phyloP scores from a whole-genome alignment of 352 stramenopile genomes.

The Globisporangium echinulatum region DNA sequence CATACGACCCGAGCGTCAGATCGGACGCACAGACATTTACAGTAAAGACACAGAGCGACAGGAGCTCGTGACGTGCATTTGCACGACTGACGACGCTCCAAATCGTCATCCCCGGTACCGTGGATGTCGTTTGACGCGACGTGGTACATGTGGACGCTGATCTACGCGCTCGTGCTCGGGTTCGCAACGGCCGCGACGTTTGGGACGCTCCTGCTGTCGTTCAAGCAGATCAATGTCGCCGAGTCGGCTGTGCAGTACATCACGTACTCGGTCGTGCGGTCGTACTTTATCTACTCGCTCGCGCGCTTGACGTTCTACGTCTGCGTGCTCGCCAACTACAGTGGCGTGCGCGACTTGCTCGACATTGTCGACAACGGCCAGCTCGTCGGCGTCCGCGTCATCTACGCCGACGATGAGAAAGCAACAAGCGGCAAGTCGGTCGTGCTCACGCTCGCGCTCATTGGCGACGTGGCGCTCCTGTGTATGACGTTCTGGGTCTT shows the following conservation, averaged over 20 bases:
- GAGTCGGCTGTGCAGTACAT: slow-evolving; percentile 67
- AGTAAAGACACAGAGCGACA: no score
- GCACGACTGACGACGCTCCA: no score
- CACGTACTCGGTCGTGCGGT: slow-evolving; percentile 54
- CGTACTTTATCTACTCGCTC: slow-evolving; percentile 60
- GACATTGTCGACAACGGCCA: slow-evolving; percentile 42
- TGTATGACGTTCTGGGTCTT: slow-evolving; percentile 62
- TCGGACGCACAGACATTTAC: no score
- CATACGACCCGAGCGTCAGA: no score
- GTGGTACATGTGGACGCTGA: slow-evolving; percentile 49
- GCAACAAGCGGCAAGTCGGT: slow-evolving; percentile 26
- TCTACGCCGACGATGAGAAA: slow-evolving; percentile 27
- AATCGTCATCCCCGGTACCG: not conserved
- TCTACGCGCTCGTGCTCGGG: slow-evolving; percentile 46
- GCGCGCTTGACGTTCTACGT: slow-evolving; percentile 49
- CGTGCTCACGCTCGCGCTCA: slow-evolving; percentile 34
- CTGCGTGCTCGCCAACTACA: slow-evolving; percentile 41
- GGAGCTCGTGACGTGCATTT: not conserved
- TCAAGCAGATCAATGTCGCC: slow-evolving; percentile 47
- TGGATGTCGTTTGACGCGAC: slow-evolving; percentile 37
- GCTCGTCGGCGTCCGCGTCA: slow-evolving; percentile 37
- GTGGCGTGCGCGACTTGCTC: slow-evolving; percentile 36
- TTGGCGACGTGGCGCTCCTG: slow-evolving; percentile 55
- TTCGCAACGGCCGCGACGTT: slow-evolving; percentile 35
- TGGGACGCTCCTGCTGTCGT: slow-evolving; percentile 49